Evolutionary conservation across 257 asterid species (phyloP), one percentile per base, ranked within the genome.

Genomic region (Solanum rostratum): DNA sequence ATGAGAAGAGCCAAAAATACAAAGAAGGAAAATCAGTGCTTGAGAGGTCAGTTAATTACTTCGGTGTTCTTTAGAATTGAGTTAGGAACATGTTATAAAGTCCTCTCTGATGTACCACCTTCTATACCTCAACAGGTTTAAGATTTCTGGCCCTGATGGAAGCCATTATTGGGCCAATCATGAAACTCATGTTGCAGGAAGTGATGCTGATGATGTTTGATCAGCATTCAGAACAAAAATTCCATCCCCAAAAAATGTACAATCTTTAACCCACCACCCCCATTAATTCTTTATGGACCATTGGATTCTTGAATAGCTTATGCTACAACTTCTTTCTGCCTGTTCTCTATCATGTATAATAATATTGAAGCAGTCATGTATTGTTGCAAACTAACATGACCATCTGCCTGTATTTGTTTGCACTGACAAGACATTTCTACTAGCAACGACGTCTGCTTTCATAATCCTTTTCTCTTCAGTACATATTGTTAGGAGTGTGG

Each of bases 131-230:
- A 52, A 39, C 71, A 86, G 86, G 85, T 84, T 78, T 66, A 84
- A 86, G 79, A 73, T 84, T 79, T 66, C 71, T 30, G 88, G 87
- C 11, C 88, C 88, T 10, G 85, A 68, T 29, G 84, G 84, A 74
- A 83, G 43, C 71, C 16, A 65, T 57, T 92, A 94, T 70, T 90
- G 94, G 92, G 89, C 85, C 49, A 88, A 89, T 68, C 97, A 88
- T 41, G 97, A 91, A 66, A 86, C 89, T 4, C 92, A 87, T 78
- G 78, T 87, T 27, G 96, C 91, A 66, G 96, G 95, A 83, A 94
- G 94, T 85, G 95, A 91, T 84, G 92, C 89, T 1, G 95, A 92
- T 55, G 94, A 92, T 80, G 90, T 60, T 79, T 91, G 86, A 88
- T 85, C 83, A 82, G 54, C 14, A 27, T 20, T 13, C 49, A 53